These are phyloP conservation scores for Falciphora oryzae DNA, from an alignment of 2,329 filamentous ascomycete genomes.

Conservation along the genomic window DNA sequence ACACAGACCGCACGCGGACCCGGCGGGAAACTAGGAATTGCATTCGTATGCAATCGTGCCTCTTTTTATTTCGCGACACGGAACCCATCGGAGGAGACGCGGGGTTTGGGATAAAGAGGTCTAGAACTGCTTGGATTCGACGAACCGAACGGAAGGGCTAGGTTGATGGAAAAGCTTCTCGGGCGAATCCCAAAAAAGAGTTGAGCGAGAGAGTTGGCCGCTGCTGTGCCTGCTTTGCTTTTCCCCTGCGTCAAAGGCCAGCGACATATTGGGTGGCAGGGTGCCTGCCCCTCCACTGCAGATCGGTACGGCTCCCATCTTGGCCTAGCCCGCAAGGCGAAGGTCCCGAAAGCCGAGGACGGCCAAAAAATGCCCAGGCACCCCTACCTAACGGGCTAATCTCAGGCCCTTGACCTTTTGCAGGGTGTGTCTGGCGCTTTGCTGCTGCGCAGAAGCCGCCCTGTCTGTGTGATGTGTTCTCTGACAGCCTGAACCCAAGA, in stretches of 20 bases:
- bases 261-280: too few species aligned
- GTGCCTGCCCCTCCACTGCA: too few species aligned
- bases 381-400: background rate
- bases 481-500: too few species aligned
- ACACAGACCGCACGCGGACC: background rate
- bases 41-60: too few species aligned
- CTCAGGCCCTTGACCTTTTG: background rate
- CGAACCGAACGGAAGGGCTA: background rate
- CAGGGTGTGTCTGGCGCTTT: too few species aligned
- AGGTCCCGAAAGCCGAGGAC: background rate
- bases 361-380: background rate
- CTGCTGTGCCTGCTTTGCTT: too few species aligned
- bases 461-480: background rate
- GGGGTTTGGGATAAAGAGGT: background rate
- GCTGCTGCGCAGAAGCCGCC: background rate
- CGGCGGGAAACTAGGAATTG: background rate
- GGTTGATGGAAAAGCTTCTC: background rate
- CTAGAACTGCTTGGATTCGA: background rate
- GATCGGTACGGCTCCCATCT: background rate
- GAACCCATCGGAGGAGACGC: background rate
- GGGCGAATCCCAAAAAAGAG: background rate
- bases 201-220: too few species aligned
- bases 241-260: too few species aligned
- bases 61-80: background rate
- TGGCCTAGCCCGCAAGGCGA: background rate